Percentiles rank a stretch among this genome's conserved stretches.
phyloP scores from a whole-genome alignment of 208 protist genomes.

The Leishmania braziliensis region DNA sequence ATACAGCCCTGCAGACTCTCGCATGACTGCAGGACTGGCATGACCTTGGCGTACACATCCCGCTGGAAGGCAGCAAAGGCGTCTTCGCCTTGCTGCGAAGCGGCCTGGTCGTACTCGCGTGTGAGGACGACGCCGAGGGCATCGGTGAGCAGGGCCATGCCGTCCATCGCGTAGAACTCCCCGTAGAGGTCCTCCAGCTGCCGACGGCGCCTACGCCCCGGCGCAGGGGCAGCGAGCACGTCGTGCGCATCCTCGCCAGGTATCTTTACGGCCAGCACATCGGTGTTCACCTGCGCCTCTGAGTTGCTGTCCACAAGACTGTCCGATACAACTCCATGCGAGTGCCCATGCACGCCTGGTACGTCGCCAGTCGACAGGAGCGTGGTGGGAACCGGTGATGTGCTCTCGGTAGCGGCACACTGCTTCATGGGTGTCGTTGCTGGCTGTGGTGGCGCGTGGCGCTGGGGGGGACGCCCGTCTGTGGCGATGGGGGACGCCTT shows the following conservation, averaged over 20 bases:
- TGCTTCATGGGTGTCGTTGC: background rate
- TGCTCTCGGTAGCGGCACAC: background rate
- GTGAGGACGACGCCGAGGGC: slow-evolving; percentile 59
- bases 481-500: background rate
- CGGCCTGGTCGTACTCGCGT: slow-evolving; percentile 52
- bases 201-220: slow-evolving; percentile 16
- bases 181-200: slow-evolving; percentile 53
- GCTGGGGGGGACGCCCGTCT: background rate
- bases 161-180: slow-evolving; percentile 43
- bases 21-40: slow-evolving; percentile 38
- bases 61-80: slow-evolving; percentile 43
- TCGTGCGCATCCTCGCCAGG: background rate
- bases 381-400: slow-evolving; percentile 4
- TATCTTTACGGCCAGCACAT: background rate
- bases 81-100: slow-evolving; percentile 6
- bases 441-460: background rate
- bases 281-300: background rate
- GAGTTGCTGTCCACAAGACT: background rate
- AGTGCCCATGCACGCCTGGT: background rate
- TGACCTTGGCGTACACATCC: slow-evolving; percentile 33
- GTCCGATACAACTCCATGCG: background rate
- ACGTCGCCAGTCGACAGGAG: background rate
- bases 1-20: slow-evolving; percentile 33
- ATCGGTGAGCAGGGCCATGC: slow-evolving; percentile 54
- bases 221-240: background rate